phyloP scores from a whole-genome alignment of 495 filamentous ascomycete species.

The Ramalina peruviana region DNA sequence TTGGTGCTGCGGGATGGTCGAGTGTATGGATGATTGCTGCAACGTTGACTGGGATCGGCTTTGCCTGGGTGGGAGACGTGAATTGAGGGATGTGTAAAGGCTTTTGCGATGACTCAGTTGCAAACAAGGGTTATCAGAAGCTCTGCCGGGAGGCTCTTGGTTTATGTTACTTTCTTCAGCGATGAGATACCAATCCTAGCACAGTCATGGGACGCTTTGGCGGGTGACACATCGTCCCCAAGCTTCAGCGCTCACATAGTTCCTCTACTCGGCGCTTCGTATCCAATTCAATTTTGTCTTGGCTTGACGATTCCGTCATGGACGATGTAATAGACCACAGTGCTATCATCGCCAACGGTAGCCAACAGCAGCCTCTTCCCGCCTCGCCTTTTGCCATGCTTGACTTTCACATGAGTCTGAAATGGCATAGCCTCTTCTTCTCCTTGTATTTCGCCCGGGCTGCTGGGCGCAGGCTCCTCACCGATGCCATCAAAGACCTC shows the following conservation, averaged over 20 bases:
- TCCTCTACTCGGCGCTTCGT: neutral
- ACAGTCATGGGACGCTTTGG: too few species aligned
- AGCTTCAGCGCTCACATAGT: neutral
- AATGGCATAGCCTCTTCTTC: slow-evolving; percentile 21
- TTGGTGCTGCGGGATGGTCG: slow-evolving; percentile 56
- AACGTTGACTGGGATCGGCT: slow-evolving; percentile 39
- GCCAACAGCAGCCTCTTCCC: slow-evolving; percentile 68
- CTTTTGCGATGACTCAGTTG: neutral
- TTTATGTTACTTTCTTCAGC: neutral
- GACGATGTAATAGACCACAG: slow-evolving; percentile 86
- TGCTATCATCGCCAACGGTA: slow-evolving; percentile 74
- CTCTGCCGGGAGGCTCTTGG: too few species aligned
- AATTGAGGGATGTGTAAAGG: neutral
- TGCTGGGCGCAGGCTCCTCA: slow-evolving; percentile 23
- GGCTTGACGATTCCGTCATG: slow-evolving; percentile 95
- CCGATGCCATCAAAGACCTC: slow-evolving; percentile 66
- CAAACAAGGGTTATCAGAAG: neutral
- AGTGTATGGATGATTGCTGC: slow-evolving; percentile 53
- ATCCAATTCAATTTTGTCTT: slow-evolving; percentile 61
- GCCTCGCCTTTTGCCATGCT: slow-evolving; percentile 19
- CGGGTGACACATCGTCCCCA: too few species aligned
- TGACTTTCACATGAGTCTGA: slow-evolving; percentile 31
- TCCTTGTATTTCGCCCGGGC: slow-evolving; percentile 15
- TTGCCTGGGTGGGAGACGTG: slow-evolving; percentile 46
- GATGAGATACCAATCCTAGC: neutral